Percentiles rank a stretch among this genome's conserved stretches.
phyloP scores from a whole-genome alignment of 2,329 filamentous ascomycete genomes.

The Westerdykella ornata region DNA sequence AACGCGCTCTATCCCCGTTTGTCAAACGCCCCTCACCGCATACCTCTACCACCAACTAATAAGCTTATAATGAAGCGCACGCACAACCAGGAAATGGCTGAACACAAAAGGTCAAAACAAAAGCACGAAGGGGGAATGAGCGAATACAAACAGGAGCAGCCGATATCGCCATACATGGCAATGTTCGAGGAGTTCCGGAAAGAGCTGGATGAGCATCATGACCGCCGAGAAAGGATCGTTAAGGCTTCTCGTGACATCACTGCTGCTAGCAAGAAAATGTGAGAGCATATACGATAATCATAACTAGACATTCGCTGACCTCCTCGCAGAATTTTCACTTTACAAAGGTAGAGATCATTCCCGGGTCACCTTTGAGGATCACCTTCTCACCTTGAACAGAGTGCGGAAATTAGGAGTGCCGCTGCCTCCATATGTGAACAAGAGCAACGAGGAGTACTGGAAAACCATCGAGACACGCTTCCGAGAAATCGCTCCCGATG shows the following conservation, averaged over 20 bases:
- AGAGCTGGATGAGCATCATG: constrained; percentile 90
- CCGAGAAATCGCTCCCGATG: constrained; percentile 59
- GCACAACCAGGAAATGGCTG: constrained; percentile 33
- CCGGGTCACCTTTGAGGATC: constrained; percentile 50
- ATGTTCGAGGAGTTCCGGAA: constrained; percentile 84
- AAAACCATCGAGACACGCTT: constrained; percentile 66
- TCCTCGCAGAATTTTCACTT: constrained; percentile 62
- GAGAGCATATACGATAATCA: constrained; percentile 23
- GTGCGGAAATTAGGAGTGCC: constrained; percentile 54
- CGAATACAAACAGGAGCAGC: constrained; percentile 24
- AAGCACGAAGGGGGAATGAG: constrained; percentile 31
- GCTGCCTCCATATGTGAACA: constrained; percentile 61
- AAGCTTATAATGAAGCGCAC: constrained; percentile 24
- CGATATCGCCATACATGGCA: constrained; percentile 45
- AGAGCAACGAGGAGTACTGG: constrained; percentile 64
- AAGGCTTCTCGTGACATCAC: constrained; percentile 92
- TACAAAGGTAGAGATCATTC: constrained; percentile 58
- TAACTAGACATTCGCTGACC: constrained; percentile 10
- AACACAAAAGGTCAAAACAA: constrained; percentile 10
- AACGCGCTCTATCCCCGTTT: too few relatives aligned
- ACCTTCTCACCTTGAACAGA: constrained; percentile 78
- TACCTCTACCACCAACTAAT: constrained; percentile 1
- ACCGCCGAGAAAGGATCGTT: constrained; percentile 80
- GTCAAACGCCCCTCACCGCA: too few relatives aligned
- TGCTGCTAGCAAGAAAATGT: constrained; percentile 96